Evolutionary conservation across 2,329 filamentous ascomycete species (phyloP).

Genomic region (Coniochaeta sp.): DNA sequence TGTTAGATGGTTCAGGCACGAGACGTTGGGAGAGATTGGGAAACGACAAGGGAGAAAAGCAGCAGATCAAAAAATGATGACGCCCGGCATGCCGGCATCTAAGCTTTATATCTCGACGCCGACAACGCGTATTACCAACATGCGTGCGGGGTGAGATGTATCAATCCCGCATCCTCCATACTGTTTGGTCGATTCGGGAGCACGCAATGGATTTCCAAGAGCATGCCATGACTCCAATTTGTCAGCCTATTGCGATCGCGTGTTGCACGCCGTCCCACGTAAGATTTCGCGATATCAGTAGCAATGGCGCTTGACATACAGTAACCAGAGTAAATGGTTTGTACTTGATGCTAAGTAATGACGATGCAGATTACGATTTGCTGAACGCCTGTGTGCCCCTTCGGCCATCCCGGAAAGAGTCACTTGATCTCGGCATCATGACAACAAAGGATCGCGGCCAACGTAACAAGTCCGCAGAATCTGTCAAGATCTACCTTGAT

Average conservation of each 20-base stretch:
- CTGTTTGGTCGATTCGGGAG: neutral
- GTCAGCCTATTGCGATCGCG: neutral
- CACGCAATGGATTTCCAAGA: conserved; percentile 4
- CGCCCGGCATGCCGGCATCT: neutral
- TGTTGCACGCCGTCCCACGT: too few relatives aligned
- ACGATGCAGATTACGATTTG: too few relatives aligned
- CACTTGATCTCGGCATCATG: too few relatives aligned
- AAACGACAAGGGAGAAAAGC: neutral
- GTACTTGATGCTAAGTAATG: too few relatives aligned
- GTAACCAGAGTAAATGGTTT: too few relatives aligned
- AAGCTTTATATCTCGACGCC: neutral
- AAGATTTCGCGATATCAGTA: neutral
- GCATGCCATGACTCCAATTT: conserved; percentile 3
- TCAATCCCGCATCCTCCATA: neutral
- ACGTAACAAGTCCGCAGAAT: too few relatives aligned
- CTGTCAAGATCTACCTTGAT: too few relatives aligned
- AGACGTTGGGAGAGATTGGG: neutral
- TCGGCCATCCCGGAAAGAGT: too few relatives aligned
- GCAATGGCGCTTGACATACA: too few relatives aligned
- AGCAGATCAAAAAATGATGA: neutral
- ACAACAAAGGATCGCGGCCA: too few relatives aligned
- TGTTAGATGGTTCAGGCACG: too few relatives aligned
- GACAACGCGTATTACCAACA: neutral
- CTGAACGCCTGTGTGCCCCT: too few relatives aligned
- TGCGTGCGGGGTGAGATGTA: conserved; percentile 3